Base-by-base conservation (phyloP, 192 early-diverging fungal genomes). In the Coemansia sp. region DNA sequence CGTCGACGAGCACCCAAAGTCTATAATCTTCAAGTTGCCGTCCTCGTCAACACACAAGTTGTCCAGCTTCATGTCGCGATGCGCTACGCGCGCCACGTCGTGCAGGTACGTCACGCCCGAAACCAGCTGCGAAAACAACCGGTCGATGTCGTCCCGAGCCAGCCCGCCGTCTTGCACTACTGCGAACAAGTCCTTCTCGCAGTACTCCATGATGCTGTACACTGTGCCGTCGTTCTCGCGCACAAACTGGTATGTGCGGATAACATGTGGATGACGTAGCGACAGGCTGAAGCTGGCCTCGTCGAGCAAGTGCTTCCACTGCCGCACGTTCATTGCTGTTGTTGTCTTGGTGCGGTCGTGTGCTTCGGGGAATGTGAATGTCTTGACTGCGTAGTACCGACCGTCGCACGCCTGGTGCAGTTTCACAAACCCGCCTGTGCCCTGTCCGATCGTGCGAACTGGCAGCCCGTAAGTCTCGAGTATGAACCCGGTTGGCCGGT, bases 121-220 rank as follows among this genome's bases (percentile, higher is more conserved):
- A 12, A 92, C 67, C 19, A 94, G 79, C 71, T 95, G 92, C 53
- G 81, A 84, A 69, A 93, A 96, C 73, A 88, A 86, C 62, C 93
- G 92, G 47, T 89, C 86, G 60, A 93, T 87, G 58, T 94, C 92
- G 24, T 83, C 81, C 1, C 84, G 78, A 5, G 84, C 85, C 85
- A 97, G 83, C 50, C 79, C 51, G 19, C 89, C 89, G 12, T 78
- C 82, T 78, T 90, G 89, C 10, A 98, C 94, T 0, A 88, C 75
- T 1, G 83, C 83, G 62, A 90, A 98, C 67, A 98, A 71, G 66
- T 98, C 96, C 48, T 88, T 89, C 56, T 89, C 88, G 56, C 90
- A 92, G 84, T 92, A 96, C 81, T 98, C 96, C 93, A 92, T 90
- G 52, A 91, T 86, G 71, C 88, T 83, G 66, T 87, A 91, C 53